A percentile compares a stretch with the other conserved stretches of the same genome.
These are phyloP conservation scores for Boletus rubescentipes DNA, from an alignment of 768 basidiomycete genomes.

Conservation along the genomic window DNA sequence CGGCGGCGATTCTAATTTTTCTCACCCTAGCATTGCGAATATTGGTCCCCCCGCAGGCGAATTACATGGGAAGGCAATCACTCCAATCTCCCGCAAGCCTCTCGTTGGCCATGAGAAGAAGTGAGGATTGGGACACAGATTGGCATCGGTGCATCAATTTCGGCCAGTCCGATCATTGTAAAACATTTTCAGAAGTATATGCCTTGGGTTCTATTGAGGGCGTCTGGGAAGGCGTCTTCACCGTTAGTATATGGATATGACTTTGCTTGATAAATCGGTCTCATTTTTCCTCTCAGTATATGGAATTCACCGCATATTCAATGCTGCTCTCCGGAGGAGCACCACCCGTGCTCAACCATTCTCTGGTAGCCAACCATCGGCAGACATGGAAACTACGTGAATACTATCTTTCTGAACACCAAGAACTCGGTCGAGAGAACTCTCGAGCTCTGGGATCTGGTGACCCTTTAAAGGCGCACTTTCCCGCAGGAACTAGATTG, in stretches of 20 bases:
- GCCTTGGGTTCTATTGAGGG: slow-evolving; percentile 71
- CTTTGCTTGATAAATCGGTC: neutral
- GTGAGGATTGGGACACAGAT: slow-evolving; percentile 67
- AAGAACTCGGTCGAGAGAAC: slow-evolving; percentile 11
- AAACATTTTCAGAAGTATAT: slow-evolving; percentile 47
- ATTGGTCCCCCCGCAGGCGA: slow-evolving; percentile 2
- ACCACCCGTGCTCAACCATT: slow-evolving; percentile 66
- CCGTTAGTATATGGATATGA: slow-evolving; percentile 43
- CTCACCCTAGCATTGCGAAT: slow-evolving; percentile 47
- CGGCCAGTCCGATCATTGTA: slow-evolving; percentile 31
- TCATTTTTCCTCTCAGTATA: slow-evolving; percentile 49
- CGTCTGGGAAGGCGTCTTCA: slow-evolving; percentile 79
- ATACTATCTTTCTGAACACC: slow-evolving; percentile 53
- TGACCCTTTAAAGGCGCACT: slow-evolving; percentile 60
- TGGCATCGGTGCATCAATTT: slow-evolving; percentile 58
- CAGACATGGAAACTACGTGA: slow-evolving; percentile 90
- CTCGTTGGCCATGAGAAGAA: slow-evolving; percentile 23
- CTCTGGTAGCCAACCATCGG: slow-evolving; percentile 76
- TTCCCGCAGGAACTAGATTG: slow-evolving; percentile 54
- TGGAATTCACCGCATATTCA: slow-evolving; percentile 83
- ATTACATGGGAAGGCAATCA: neutral
- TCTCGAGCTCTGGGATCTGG: slow-evolving; percentile 48
- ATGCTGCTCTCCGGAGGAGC: slow-evolving; percentile 67
- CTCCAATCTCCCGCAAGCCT: slow-evolving; percentile 16
- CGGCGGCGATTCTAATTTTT: slow-evolving; percentile 72